phyloP scores from a whole-genome alignment of 2,329 filamentous ascomycete species.

The Pseudogymnoascus sp. region DNA sequence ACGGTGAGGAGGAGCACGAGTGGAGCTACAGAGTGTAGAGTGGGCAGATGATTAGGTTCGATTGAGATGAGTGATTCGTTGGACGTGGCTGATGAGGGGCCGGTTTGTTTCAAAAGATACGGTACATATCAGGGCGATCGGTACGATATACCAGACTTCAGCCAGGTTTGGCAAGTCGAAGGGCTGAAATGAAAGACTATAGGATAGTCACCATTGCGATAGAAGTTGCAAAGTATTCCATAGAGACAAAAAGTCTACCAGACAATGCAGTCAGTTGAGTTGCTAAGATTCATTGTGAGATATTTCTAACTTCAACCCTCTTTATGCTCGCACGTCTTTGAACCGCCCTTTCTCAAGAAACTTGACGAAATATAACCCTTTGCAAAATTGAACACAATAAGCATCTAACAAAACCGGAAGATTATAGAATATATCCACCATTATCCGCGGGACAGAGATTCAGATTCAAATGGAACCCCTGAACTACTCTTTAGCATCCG shows the following conservation, averaged over 20 bases:
- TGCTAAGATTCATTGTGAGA: background rate
- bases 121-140: background rate
- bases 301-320: too few species aligned
- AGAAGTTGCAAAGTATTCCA: background rate
- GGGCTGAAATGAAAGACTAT: background rate
- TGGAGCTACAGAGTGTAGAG: constrained; percentile 64
- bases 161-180: constrained; percentile 1
- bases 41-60: background rate
- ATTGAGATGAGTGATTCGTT: background rate
- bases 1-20: constrained; percentile 83
- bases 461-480: background rate
- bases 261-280: background rate
- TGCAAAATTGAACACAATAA: background rate
- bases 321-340: background rate
- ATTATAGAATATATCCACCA: background rate
- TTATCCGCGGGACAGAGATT: background rate
- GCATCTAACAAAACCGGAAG: background rate
- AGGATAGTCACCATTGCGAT: background rate
- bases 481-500: background rate
- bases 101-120: background rate
- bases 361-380: background rate
- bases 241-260: background rate
- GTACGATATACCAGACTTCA: constrained; percentile 9
- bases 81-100: background rate
- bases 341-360: background rate